These are phyloP conservation scores for Aspergillus ostianus DNA, from an alignment of 495 filamentous ascomycete species.

Conservation along the genomic window DNA sequence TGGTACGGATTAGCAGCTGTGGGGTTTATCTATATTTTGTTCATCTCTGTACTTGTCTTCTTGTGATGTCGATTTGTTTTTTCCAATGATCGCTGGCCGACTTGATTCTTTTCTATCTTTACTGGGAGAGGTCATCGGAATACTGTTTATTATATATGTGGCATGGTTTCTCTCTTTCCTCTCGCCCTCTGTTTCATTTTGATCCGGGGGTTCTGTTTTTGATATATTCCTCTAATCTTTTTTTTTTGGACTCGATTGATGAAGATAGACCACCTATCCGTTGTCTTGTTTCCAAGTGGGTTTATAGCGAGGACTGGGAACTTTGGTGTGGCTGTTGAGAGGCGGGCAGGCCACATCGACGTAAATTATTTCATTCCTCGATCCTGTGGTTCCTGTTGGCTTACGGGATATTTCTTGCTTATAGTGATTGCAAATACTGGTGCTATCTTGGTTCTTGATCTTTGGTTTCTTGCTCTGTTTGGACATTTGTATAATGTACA, in stretches of 20 bases:
- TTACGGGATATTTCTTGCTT: too few species aligned
- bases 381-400: slow-evolving; percentile 13
- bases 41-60: slow-evolving; percentile 5
- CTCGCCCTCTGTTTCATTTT: not conserved
- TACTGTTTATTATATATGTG: slow-evolving; percentile 7
- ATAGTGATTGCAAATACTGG: slow-evolving; percentile 20
- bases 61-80: slow-evolving; percentile 11
- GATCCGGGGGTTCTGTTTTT: not conserved
- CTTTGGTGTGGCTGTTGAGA: not conserved
- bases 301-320: not conserved
- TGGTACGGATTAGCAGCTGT: slow-evolving; percentile 1
- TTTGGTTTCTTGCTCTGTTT: slow-evolving; percentile 18
- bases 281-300: not conserved
- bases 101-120: slow-evolving; percentile 10
- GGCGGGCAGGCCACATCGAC: not conserved
- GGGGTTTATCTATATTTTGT: slow-evolving; percentile 1
- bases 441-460: slow-evolving; percentile 18
- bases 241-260: not conserved
- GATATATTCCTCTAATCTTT: not conserved
- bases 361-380: slow-evolving; percentile 13
- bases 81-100: slow-evolving; percentile 25
- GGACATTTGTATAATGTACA: slow-evolving; percentile 28
- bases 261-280: not conserved
- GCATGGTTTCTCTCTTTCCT: not conserved
- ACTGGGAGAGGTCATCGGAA: slow-evolving; percentile 7